Evolutionary conservation across 352 stramenopile genomes (phyloP).

Genomic region (Phytopythium delawarense): DNA sequence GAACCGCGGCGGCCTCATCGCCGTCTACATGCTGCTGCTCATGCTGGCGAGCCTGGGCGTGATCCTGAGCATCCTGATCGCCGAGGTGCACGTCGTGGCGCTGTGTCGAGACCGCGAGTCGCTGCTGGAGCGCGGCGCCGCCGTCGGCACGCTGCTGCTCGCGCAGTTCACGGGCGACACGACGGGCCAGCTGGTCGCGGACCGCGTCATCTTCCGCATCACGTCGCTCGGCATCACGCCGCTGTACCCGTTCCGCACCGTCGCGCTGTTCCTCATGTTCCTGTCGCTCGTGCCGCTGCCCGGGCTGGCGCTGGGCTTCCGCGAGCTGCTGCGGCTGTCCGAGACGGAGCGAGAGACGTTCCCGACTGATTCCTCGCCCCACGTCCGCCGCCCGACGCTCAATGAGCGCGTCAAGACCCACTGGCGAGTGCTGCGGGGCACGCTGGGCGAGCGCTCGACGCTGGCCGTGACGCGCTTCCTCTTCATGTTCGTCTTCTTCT

Average conservation of each 20-base stretch:
- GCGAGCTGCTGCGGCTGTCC: constrained; percentile 12
- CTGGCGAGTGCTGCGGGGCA: constrained; percentile 21
- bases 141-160: constrained; percentile 43
- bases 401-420: constrained; percentile 9
- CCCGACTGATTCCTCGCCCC: background rate
- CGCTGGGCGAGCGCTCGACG: constrained; percentile 33
- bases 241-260: constrained; percentile 38
- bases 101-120: constrained; percentile 46
- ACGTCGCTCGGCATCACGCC: constrained; percentile 36
- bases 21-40: constrained; percentile 37
- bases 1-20: constrained; percentile 26
- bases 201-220: constrained; percentile 49
- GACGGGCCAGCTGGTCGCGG: constrained; percentile 39
- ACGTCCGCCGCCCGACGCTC: background rate
- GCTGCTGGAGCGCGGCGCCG: constrained; percentile 20
- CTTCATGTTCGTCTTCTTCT: constrained; percentile 51
- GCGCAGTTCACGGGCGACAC: constrained; percentile 46
- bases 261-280: constrained; percentile 50
- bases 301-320: constrained; percentile 29
- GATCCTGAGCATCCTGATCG: constrained; percentile 43
- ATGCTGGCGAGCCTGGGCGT: constrained; percentile 45
- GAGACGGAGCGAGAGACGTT: background rate
- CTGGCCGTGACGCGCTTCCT: constrained; percentile 49
- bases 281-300: constrained; percentile 38
- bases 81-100: constrained; percentile 50